Evolutionary conservation across 164 flowering plant species (phyloP), one percentile per base, ranked within the genome.

Genomic region (Berberis thunbergii): DNA sequence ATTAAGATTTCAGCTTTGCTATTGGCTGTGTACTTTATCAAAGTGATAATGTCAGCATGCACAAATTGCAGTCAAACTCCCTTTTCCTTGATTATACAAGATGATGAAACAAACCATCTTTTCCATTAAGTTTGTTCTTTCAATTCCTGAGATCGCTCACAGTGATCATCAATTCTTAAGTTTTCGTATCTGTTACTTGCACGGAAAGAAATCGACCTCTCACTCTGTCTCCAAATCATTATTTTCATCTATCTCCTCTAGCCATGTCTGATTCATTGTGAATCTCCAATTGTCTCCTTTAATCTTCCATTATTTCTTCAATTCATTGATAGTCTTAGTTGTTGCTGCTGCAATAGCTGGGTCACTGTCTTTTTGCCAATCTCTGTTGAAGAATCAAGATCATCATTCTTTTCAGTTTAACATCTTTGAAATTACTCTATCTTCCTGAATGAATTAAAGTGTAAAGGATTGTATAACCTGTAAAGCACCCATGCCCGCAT

Each of bases 401-500:
- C 26, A 26, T 26, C 26, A 26, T 26, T 26, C 26, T 26, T 26
- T 26, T 26, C 26, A 26, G 26, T 26, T 26, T 26, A 26, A 26
- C 26, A 26, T 26, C 26, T 26, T 26, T 26, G 26, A 26, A 26
- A 26, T 26, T 26, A 26, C 26, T 26, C 26, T 26, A 26, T 26
- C 26, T 26, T 26, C 26, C 26, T 26, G 26, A 26, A 26, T 26
- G 26, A 26, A 26, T 26, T 26, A 26, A 26, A 26, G 26, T 26
- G 26, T 26, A 26, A 26, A 26, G 26, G 26, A 26, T 26, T 26
- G 26, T 26, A 26, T 45, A 63, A 85, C 98, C 96, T 89, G 97
- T 57, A 89, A 75, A 58, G 98, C 98, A 62, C 98, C 98, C 96
- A 90, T 94, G 78, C 98, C 97, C 10, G 97, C 98, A 79, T 94